Evolutionary conservation across 1,284 basidiomycete genomes (phyloP).

Genomic region (Taiwanofungus camphoratus): DNA sequence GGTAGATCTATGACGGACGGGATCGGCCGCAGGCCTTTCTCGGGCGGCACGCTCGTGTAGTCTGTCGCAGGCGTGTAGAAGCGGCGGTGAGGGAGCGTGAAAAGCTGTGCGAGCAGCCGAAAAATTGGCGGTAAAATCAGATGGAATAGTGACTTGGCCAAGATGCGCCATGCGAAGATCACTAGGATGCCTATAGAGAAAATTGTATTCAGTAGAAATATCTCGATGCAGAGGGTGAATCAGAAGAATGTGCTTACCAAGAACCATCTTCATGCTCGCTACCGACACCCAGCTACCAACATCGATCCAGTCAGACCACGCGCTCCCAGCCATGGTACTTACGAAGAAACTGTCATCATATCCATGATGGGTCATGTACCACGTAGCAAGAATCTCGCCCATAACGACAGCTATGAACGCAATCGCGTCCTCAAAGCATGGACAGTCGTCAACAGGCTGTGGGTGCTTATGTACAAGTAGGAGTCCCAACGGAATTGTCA

Average conservation of each 20-base stretch:
- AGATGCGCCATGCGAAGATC: slow-evolving; percentile 83
- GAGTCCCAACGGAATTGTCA: slow-evolving; percentile 61
- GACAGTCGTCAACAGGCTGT: slow-evolving; percentile 92
- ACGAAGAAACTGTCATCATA: slow-evolving; percentile 29
- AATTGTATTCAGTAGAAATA: neutral
- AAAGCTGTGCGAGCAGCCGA: slow-evolving; percentile 58
- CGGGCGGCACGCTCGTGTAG: slow-evolving; percentile 63
- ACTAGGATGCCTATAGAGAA: slow-evolving; percentile 49
- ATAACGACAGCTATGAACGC: slow-evolving; percentile 84
- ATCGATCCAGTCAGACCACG: slow-evolving; percentile 45
- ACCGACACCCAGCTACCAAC: slow-evolving; percentile 49
- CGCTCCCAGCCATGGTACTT: slow-evolving; percentile 52
- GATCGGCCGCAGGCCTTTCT: slow-evolving; percentile 61
- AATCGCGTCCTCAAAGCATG: slow-evolving; percentile 97
- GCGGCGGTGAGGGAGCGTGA: slow-evolving; percentile 68
- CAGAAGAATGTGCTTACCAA: slow-evolving; percentile 41
- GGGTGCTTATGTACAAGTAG: slow-evolving; percentile 85
- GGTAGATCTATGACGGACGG: slow-evolving; percentile 84
- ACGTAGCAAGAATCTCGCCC: slow-evolving; percentile 69
- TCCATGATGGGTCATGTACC: slow-evolving; percentile 42
- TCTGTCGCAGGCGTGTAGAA: slow-evolving; percentile 89
- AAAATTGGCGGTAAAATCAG: slow-evolving; percentile 77
- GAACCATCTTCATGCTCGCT: slow-evolving; percentile 54
- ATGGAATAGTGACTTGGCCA: slow-evolving; percentile 75
- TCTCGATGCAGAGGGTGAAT: neutral